Percentiles rank a stretch among this genome's conserved stretches.
Evolutionary conservation across 2,329 filamentous ascomycete species (phyloP).

Genomic region (Colletotrichum acutatum): DNA sequence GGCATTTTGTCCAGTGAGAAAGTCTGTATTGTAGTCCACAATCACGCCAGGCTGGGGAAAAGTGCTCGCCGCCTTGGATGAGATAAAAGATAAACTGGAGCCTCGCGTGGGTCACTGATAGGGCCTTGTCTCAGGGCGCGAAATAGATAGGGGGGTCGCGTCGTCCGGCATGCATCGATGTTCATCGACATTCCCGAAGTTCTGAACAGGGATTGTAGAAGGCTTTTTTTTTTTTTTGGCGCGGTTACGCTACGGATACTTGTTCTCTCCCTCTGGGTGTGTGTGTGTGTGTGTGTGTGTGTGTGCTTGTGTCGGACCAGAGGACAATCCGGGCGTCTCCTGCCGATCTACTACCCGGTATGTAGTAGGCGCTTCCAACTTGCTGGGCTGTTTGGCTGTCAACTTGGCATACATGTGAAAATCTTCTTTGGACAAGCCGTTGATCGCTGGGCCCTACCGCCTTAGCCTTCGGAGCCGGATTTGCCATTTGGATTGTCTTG

Average conservation of each 20-base stretch:
- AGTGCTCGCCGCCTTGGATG: constrained; percentile 27
- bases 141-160: constrained; percentile 7
- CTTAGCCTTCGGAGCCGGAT: background rate
- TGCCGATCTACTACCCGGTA: constrained; percentile 25
- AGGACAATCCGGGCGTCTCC: constrained; percentile 24
- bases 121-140: constrained; percentile 30
- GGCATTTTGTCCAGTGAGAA: constrained; percentile 17
- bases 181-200: background rate
- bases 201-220: constrained; percentile 17
- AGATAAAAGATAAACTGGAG: constrained; percentile 34
- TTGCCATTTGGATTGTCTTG: background rate
- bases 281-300: no score
- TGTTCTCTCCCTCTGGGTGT: no score
- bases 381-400: constrained; percentile 1
- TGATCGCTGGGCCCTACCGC: background rate
- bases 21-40: constrained; percentile 6
- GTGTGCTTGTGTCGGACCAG: background rate
- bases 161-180: constrained; percentile 21
- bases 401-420: constrained; percentile 34
- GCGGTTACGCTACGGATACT: background rate
- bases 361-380: constrained; percentile 15
- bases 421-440: background rate
- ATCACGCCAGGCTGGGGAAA: constrained; percentile 28
- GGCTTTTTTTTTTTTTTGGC: background rate
- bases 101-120: constrained; percentile 32